Conservation (phyloP, 306 rosid species). For the Lathyrus oleraceus region DNA sequence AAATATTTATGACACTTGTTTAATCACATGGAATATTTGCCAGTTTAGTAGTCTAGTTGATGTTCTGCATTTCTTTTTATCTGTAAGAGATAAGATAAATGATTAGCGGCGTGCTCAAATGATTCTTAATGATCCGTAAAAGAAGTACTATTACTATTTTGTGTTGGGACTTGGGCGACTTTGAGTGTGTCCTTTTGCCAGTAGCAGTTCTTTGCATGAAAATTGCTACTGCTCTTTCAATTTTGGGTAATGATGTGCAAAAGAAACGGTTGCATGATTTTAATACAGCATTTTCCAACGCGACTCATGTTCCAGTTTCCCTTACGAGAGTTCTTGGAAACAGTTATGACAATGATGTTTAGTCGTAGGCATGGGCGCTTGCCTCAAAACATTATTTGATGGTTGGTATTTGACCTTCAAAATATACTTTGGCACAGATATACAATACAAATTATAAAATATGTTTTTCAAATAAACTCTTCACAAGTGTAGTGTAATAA, state of each 20-base stretch:
- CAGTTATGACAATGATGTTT: conserved; percentile 22
- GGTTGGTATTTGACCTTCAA: conserved; percentile 7
- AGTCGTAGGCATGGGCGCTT: neutral
- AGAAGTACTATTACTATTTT: neutral
- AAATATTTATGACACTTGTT: conserved; percentile 14
- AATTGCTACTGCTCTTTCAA: neutral
- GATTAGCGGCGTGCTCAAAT: neutral
- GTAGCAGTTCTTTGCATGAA: conserved; percentile 14
- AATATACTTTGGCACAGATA: conserved; percentile 16
- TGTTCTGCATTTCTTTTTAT: conserved; percentile 1
- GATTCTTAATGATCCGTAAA: neutral
- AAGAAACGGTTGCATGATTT: conserved; percentile 14
- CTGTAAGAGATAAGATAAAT: conserved; percentile 5
- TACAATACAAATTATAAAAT: conserved; percentile 15
- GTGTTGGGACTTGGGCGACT: neutral
- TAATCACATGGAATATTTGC: conserved; percentile 1
- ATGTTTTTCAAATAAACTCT: neutral
- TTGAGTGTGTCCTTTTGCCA: conserved; percentile 8
- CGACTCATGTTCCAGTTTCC: neutral
- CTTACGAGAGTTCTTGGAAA: conserved; percentile 4
- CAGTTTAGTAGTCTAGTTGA: conserved; percentile 12
- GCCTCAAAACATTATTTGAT: neutral
- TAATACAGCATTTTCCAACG: conserved; percentile 20
- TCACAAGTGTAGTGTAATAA: conserved; percentile 5
- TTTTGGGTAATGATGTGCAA: neutral